A percentile compares a stretch with the other conserved stretches of the same genome.
These are phyloP conservation scores for Cephalotrichum gorgonifer DNA, from an alignment of 2,329 filamentous ascomycete genomes.

Conservation along the genomic window DNA sequence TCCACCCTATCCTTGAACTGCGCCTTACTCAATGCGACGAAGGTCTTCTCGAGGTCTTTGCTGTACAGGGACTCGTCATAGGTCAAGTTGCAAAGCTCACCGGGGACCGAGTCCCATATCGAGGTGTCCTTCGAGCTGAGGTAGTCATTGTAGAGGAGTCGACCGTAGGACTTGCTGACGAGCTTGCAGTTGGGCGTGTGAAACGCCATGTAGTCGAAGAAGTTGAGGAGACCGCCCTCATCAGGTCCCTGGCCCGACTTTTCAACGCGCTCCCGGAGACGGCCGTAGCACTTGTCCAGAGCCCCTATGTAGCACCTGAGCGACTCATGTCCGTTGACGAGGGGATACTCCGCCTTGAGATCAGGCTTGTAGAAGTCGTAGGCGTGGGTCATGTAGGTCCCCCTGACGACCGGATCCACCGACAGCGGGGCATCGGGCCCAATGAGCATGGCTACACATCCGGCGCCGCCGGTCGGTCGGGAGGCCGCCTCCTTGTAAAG, in stretches of 20 bases:
- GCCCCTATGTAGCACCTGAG: constrained; percentile 73
- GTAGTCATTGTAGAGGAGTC: constrained; percentile 80
- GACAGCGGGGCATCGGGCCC: constrained; percentile 69
- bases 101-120: constrained; percentile 62
- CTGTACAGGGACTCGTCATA: constrained; percentile 71
- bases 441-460: constrained; percentile 68
- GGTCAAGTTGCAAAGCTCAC: constrained; percentile 67
- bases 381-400: constrained; percentile 71
- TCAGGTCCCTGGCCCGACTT: constrained; percentile 37
- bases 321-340: constrained; percentile 77
- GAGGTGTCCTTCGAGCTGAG: constrained; percentile 56
- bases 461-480: constrained; percentile 70
- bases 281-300: constrained; percentile 71
- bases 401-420: constrained; percentile 68
- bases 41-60: constrained; percentile 78
- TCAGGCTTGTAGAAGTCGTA: constrained; percentile 92
- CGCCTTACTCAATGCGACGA: constrained; percentile 77
- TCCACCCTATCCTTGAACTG: constrained; percentile 68
- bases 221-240: constrained; percentile 47
- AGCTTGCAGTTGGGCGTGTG: constrained; percentile 82
- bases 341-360: constrained; percentile 76
- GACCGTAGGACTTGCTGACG: constrained; percentile 74
- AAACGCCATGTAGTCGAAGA: constrained; percentile 77
- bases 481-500: constrained; percentile 77
- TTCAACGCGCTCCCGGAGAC: constrained; percentile 65